Base-by-base conservation (phyloP, 116 monocot genomes). In the Zostera marina region DNA sequence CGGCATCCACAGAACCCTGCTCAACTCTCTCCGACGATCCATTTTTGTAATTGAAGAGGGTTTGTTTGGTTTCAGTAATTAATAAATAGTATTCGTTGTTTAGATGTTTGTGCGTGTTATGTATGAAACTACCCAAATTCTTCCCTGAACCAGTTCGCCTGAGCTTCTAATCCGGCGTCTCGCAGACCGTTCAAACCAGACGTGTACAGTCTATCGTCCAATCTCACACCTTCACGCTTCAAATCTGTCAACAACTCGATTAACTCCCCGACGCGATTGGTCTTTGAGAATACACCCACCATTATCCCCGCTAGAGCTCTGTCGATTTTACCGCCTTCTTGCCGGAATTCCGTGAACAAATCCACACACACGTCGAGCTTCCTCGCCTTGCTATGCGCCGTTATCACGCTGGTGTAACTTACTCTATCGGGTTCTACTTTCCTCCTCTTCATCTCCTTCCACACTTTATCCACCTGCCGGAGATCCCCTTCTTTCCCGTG, bases 381-480 rank as follows among this genome's bases (percentile, higher is more conserved):
- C 57, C 58, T 74, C 1, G 69, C 76, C 54, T 74, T 77, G 64
- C 69, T 79, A 54, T 79, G 81, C 0, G 88, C 94, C 10, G 55
- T 54, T 45, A 94, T 82, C 38, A 79, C 63, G 69, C 79, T 79
- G 0, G 82, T 88, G 22, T 94, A 94, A 56, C 77, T 94, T 12
- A 94, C 63, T 54, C 47, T 84, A 44, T 93, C 93, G 0, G 94
- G 73, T 9, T 14, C 47, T 10, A 84, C 54, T 22, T 66, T 70
- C 66, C 75, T 62, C 44, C 93, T 42, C 55, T 73, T 56, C 88
- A 94, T 94, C 81, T 94, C 94, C 75, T 75, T 84, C 85, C 94
- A 84, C 1, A 94, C 62, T 67, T 82, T 88, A 64, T 82, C 88
- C 41, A 82, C 32, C 32, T 32, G 32, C 32, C 32, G 32, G 32